Evolutionary conservation across 208 protist genomes (phyloP), one percentile per base, ranked within the genome.

Genomic region (Acanthamoeba sp.): DNA sequence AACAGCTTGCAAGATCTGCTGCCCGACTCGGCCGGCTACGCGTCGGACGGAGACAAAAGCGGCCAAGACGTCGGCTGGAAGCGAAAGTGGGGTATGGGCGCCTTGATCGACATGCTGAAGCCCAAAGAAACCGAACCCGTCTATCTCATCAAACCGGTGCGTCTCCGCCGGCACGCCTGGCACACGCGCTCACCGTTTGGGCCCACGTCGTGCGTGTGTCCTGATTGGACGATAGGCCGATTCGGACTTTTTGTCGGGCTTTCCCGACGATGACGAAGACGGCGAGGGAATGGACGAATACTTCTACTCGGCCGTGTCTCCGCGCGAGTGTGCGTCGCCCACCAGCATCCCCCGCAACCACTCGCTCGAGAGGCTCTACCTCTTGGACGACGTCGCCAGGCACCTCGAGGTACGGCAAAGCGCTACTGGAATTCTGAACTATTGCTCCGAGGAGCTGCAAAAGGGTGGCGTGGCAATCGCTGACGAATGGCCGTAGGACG

Each of bases 51-150:
- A n/a, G 82, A 90, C 29, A 90, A 34, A 20, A 29, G 27, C 50
- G 52, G 82, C 42, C 45, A 48, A 12, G 76, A 85, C 10, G 76
- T 32, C 45, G 76, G 76, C 40, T 85, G 76, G 76, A 85, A 85
- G 29, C 76, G 57, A 27, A 91, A 91, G 40, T 91, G 84, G 84
- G 90, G 45, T 50, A 80, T 94, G n/a, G 93, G 93, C 36, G 50
- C 57, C 3, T 48, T 95, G n/a, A 92, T 84, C 69, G 69, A 91
- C 27, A 90, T 95, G 64, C 73, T 95, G 38, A 95, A 95, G 34
- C 55, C 73, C 32, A 59, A 91, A 36, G 36, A 76, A 45, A n/a
- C 84, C 14, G 93, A 95, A 48, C 93, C 93, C 0, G 64, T 91
- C 38, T 95, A 91, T 14, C 57, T 95, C 27, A 91, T 95, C 20